phyloP scores from a whole-genome alignment of 73 alveolate species.

The Paramecium pentaurelia region DNA sequence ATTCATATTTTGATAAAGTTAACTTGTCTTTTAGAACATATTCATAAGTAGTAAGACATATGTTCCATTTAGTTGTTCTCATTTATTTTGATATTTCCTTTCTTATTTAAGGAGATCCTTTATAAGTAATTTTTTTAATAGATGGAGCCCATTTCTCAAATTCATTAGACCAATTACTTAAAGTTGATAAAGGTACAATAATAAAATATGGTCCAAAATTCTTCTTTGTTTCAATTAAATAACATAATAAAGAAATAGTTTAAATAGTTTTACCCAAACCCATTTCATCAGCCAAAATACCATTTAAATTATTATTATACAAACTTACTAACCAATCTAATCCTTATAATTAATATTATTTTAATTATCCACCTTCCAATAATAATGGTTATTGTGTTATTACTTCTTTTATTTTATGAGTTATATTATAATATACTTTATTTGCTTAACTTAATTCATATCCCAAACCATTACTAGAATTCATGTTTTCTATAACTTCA shows the following conservation, averaged over 20 bases:
- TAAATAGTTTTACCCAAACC: conserved; percentile 98
- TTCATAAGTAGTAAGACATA: conserved; percentile 95
- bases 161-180: conserved; percentile 95
- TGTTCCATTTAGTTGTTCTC: conserved; percentile 83
- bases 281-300: conserved; percentile 99
- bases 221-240: conserved; percentile 85
- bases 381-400: conserved; percentile 83
- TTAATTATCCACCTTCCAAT: conserved; percentile 86
- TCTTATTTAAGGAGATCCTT: conserved; percentile 90
- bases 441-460: conserved; percentile 64
- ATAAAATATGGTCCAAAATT: conserved; percentile 97
- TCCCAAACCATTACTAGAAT: conserved; percentile 57
- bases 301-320: conserved; percentile 94
- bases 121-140: conserved; percentile 85
- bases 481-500: conserved; percentile 60
- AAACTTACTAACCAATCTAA: conserved; percentile 95
- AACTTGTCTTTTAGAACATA: conserved; percentile 90
- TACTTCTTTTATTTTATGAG: conserved; percentile 95
- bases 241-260: conserved; percentile 91
- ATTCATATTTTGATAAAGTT: conserved; percentile 81
- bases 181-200: conserved; percentile 97
- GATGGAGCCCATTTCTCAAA: conserved; percentile 98
- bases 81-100: conserved; percentile 70
- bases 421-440: conserved; percentile 86
- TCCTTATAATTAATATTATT: conserved; percentile 86